phyloP scores from a whole-genome alignment of 2,329 filamentous ascomycete species.

The Thermothelomyces thermophilus region DNA sequence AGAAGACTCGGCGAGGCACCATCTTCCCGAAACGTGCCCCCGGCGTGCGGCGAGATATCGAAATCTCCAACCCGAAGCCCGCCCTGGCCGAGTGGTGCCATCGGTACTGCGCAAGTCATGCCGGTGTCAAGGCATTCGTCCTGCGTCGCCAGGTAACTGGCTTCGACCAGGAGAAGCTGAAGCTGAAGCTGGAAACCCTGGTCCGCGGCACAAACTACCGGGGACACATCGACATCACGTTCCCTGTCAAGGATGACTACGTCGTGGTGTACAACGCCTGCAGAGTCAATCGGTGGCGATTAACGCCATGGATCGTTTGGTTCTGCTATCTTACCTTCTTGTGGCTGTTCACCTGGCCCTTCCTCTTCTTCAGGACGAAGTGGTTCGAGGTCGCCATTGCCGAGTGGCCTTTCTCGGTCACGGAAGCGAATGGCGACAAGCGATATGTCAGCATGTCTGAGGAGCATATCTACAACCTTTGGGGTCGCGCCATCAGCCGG shows the following conservation, averaged over 20 bases:
- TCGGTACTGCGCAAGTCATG: conserved; percentile 53
- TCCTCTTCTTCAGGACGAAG: conserved; percentile 60
- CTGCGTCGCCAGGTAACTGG: conserved; percentile 50
- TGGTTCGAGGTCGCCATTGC: conserved; percentile 58
- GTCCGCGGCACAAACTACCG: conserved; percentile 62
- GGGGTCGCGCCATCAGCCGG: conserved; percentile 53
- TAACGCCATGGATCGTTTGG: conserved; percentile 56
- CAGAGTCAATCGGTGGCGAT: conserved; percentile 57
- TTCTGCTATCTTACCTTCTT: conserved; percentile 61
- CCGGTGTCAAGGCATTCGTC: conserved; percentile 50
- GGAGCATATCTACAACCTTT: conserved; percentile 56
- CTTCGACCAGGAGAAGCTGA: conserved; percentile 51
- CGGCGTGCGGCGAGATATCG: conserved; percentile 39
- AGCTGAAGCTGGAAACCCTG: conserved; percentile 46
- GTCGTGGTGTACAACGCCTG: conserved; percentile 60
- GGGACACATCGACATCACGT: conserved; percentile 51
- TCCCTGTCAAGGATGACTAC: conserved; percentile 50
- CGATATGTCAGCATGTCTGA: conserved; percentile 50
- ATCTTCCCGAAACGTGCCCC: conserved; percentile 47
- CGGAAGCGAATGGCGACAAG: conserved; percentile 31
- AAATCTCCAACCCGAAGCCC: conserved; percentile 35
- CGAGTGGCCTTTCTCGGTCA: conserved; percentile 51
- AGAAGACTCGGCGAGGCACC: conserved; percentile 60
- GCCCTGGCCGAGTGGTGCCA: conserved; percentile 59
- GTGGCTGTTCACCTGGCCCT: conserved; percentile 66